Conservation (phyloP, 2,329 filamentous ascomycete genomes). For the Ophiostoma piceae region DNA sequence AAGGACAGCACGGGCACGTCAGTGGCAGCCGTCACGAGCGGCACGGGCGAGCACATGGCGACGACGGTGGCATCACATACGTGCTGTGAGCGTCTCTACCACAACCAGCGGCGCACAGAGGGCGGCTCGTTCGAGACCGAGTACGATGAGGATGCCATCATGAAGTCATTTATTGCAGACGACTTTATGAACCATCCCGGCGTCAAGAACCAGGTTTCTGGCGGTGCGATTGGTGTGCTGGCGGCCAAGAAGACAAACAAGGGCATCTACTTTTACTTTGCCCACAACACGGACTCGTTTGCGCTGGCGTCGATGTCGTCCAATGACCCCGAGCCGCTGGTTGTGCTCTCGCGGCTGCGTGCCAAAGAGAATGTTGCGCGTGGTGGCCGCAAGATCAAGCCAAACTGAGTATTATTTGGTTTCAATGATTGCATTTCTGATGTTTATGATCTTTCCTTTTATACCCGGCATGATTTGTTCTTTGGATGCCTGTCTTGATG, state of each 20-base stretch:
- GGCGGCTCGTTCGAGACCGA: conserved; percentile 60
- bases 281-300: conserved; percentile 88
- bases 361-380: conserved; percentile 23
- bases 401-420: conserved; percentile 26
- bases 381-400: conserved; percentile 46
- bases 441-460: not conserved
- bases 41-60: conserved; percentile 96
- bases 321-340: conserved; percentile 66
- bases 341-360: conserved; percentile 76
- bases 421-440: not conserved
- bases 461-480: not conserved
- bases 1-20: conserved; percentile 63
- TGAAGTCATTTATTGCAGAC: conserved; percentile 71
- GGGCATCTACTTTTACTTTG: conserved; percentile 83
- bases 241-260: conserved; percentile 75
- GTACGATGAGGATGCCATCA: conserved; percentile 68
- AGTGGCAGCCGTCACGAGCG: conserved; percentile 83
- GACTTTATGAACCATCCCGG: conserved; percentile 93
- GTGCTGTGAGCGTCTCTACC: conserved; percentile 80
- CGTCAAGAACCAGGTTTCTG: conserved; percentile 70
- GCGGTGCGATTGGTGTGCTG: conserved; percentile 87
- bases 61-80: conserved; percentile 86
- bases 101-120: conserved; percentile 55
- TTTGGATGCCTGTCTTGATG: not conserved
- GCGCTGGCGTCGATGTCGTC: conserved; percentile 86